Base-by-base conservation (phyloP, 1,284 basidiomycete species). In the Schizophyllum commune region DNA sequence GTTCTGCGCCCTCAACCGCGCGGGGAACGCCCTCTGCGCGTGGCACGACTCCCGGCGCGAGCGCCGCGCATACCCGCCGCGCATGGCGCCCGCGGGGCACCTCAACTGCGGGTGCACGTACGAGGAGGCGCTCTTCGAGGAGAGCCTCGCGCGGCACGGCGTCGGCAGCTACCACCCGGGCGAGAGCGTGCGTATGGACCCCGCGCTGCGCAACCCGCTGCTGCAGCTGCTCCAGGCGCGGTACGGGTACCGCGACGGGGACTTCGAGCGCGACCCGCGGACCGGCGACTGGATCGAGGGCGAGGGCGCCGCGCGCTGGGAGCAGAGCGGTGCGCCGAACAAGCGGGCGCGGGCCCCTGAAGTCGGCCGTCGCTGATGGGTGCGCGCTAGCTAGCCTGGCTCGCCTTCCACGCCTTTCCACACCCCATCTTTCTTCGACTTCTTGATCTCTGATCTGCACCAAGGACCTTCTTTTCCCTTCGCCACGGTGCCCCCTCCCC, bases 41-140 rank as follows among this genome's bases (percentile, higher is more conserved):
- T 92, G 91, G 91, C 91, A 92, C 68, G 90, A 92, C 71, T 89
- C 90, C 1, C 80, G 91, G 47, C 83, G 91, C 52, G 91, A 92
- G 72, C 84, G 91, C 52, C 82, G 91, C 6, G 78, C 79, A 0
- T 84, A 82, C 67, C 88, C 91, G 4, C 90, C 91, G n/a, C 83
- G 91, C 56, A 87, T 87, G 77, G 91, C 90, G 1, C 90, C 90
- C 9, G 73, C 77, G 0, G 88, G 89, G 15, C 80, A 81, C 65
- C 83, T 92, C 62, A 92, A 92, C 75, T 92, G 90, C 67, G 90
- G 91, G 13, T 92, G 90, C 75, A 86, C 88, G 4, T 83, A 79
- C 69, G 88, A 90, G 55, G 85, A 92, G 71, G 90, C 91, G 15
- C 80, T 92, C 13, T 92, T 92, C 69, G 90, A 92, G 68, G 90